Evolutionary conservation across 257 asterid genomes (phyloP).

Genomic region (Solanum pimpinellifolium): DNA sequence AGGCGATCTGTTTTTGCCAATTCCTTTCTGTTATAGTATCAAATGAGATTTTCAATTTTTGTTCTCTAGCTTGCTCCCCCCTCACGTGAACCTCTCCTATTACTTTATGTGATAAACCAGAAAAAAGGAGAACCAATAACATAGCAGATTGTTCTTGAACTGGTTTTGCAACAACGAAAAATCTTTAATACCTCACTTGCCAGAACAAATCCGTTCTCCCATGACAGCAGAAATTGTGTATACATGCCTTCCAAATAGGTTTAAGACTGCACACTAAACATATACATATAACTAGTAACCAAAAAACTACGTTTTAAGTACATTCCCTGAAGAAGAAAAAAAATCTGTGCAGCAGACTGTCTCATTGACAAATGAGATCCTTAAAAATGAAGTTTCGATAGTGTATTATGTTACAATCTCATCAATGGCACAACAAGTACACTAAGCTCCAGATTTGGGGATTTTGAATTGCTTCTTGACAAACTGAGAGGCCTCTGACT

Average conservation of each 20-base stretch:
- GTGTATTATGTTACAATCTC: neutral
- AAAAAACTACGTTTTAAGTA: neutral
- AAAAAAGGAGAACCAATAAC: neutral
- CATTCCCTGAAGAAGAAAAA: neutral
- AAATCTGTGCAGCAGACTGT: neutral
- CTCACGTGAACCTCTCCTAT: neutral
- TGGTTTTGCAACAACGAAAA: neutral
- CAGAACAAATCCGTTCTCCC: neutral
- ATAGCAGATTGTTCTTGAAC: neutral
- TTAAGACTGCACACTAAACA: neutral
- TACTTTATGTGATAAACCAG: neutral
- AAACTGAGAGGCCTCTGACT: constrained; percentile 92
- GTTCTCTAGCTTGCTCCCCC: neutral
- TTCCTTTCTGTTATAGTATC: neutral
- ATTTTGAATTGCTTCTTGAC: constrained; percentile 91
- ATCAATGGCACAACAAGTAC: neutral
- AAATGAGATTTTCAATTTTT: neutral
- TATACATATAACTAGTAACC: neutral
- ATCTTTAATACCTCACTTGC: neutral
- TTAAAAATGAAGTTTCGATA: neutral
- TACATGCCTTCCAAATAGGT: neutral
- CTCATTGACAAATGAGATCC: neutral
- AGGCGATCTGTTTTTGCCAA: neutral
- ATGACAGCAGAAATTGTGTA: neutral
- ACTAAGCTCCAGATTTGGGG: constrained; percentile 57